phyloP scores from a whole-genome alignment of 2,329 filamentous ascomycete species.

The Alternaria metachromatica region DNA sequence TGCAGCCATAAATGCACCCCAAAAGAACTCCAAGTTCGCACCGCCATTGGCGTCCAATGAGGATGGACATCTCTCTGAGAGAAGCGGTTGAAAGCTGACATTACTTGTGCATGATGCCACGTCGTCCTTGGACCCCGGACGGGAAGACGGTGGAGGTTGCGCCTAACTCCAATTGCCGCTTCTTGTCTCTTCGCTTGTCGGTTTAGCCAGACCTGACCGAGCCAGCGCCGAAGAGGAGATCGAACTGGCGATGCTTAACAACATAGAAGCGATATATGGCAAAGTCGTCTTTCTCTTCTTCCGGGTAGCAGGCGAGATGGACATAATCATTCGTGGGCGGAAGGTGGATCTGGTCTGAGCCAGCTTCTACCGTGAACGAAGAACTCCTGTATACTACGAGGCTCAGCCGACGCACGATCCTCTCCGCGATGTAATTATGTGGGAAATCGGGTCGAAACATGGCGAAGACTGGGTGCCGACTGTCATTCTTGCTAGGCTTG shows the following conservation, averaged over 20 bases:
- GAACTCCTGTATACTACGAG: neutral
- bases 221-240: conserved; percentile 3
- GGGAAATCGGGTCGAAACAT: neutral
- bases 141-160: neutral
- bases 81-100: neutral
- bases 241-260: conserved; percentile 5
- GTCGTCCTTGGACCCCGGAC: neutral
- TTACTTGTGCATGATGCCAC: neutral
- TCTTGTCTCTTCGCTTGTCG: neutral
- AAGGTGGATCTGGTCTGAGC: neutral
- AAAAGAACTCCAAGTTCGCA: neutral
- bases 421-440: neutral
- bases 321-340: conserved; percentile 3
- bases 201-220: neutral
- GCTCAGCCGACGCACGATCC: neutral
- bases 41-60: neutral
- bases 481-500: neutral
- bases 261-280: conserved; percentile 5
- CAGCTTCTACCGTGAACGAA: neutral
- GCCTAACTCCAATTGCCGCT: neutral
- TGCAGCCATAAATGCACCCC: conserved; percentile 7
- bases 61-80: neutral
- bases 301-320: neutral
- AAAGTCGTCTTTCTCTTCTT: neutral
- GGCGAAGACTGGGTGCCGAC: neutral